Conservation (phyloP, 768 basidiomycete genomes). For the Terana coerulea region DNA sequence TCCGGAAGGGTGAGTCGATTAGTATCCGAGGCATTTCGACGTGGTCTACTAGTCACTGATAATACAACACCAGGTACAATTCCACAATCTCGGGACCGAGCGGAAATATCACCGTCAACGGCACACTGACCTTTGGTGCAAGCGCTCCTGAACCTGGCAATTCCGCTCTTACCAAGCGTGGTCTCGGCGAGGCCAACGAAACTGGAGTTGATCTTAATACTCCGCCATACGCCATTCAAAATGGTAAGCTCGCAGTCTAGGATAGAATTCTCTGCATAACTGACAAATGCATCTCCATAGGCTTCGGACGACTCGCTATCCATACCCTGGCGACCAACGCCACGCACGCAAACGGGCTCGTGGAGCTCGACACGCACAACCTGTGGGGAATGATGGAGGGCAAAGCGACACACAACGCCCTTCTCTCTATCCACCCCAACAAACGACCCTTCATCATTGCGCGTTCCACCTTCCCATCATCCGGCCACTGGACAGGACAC, state of each 20-base stretch:
- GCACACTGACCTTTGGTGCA: conserved; percentile 47
- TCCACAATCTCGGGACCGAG: conserved; percentile 57
- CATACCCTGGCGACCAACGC: conserved; percentile 71
- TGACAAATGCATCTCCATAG: conserved; percentile 28
- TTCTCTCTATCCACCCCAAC: conserved; percentile 49
- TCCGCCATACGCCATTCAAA: conserved; percentile 71
- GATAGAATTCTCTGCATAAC: no score
- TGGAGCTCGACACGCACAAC: conserved; percentile 68
- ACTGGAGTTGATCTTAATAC: conserved; percentile 45
- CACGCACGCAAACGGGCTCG: conserved; percentile 57
- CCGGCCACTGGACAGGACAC: conserved; percentile 70
- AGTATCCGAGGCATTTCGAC: no score
- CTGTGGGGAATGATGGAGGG: conserved; percentile 72
- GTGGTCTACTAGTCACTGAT: neutral
- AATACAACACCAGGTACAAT: conserved; percentile 73
- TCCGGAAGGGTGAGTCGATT: conserved; percentile 58
- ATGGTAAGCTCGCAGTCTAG: conserved; percentile 48
- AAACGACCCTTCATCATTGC: conserved; percentile 70
- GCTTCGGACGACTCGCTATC: conserved; percentile 44
- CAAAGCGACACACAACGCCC: conserved; percentile 56
- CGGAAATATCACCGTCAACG: conserved; percentile 73
- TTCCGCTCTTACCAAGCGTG: conserved; percentile 35
- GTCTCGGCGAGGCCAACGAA: conserved; percentile 47
- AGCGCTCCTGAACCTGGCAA: conserved; percentile 20
- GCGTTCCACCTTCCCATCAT: conserved; percentile 64